phyloP scores from a whole-genome alignment of 2,329 filamentous ascomycete genomes.

The Cercospora zeina region DNA sequence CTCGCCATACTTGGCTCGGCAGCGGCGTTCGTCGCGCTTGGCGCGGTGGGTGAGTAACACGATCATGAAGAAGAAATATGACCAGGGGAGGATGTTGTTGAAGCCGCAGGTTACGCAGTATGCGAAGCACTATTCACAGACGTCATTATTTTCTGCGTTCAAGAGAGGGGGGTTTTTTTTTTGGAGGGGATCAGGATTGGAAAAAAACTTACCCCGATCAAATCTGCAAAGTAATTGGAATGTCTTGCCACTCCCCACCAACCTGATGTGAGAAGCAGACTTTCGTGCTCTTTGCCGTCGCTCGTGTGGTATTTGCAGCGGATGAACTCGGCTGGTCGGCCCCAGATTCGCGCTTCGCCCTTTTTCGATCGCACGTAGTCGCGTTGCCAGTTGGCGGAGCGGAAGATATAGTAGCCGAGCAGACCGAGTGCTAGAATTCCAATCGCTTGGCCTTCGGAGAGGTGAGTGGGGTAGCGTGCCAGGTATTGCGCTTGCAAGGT shows the following conservation, averaged over 20 bases:
- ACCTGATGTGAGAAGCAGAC: constrained; percentile 26
- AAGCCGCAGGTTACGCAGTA: constrained; percentile 30
- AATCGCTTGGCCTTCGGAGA: constrained; percentile 19
- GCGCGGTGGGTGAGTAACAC: constrained; percentile 24
- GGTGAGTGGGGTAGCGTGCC: constrained; percentile 28
- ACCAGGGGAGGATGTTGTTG: constrained; percentile 26
- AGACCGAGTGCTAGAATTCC: constrained; percentile 23
- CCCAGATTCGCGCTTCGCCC: constrained; percentile 26
- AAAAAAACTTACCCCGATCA: constrained; percentile 16
- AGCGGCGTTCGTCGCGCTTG: constrained; percentile 25
- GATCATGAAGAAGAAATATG: constrained; percentile 29
- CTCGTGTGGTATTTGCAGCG: constrained; percentile 24
- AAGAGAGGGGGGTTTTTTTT: no score
- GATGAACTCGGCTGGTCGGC: constrained; percentile 28
- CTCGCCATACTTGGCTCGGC: constrained; percentile 27
- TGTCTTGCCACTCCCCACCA: constrained; percentile 30
- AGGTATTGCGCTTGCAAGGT: constrained; percentile 30
- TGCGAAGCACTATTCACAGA: constrained; percentile 21
- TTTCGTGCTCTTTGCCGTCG: constrained; percentile 26
- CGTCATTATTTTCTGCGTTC: no score
- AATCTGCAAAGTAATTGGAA: constrained; percentile 30
- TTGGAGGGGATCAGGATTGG: neutral
- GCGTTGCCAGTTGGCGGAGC: constrained; percentile 26
- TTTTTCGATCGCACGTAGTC: constrained; percentile 26
- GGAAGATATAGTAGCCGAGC: constrained; percentile 26